Conservation (phyloP, 495 filamentous ascomycete species). For the Penicillium canescens region DNA sequence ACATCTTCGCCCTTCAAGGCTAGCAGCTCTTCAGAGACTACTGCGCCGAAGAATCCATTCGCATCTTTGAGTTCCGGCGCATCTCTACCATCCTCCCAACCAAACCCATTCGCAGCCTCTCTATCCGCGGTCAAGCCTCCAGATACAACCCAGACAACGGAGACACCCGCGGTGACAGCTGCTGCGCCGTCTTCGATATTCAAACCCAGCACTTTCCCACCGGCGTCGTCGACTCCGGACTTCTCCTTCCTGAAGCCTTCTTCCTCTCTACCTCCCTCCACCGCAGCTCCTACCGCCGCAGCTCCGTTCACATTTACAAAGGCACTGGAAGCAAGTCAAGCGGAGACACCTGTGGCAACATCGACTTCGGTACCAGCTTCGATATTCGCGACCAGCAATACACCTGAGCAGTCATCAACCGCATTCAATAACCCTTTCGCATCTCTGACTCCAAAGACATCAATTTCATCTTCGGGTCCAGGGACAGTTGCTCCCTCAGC, state of each 20-base stretch:
- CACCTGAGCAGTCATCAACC: no score
- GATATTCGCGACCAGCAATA: background rate
- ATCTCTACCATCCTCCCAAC: constrained; percentile 1
- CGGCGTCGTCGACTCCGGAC: background rate
- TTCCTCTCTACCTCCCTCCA: background rate
- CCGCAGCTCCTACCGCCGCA: background rate
- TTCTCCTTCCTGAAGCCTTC: background rate
- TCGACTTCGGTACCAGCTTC: background rate
- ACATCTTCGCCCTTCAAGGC: background rate
- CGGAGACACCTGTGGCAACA: background rate
- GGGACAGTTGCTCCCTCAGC: no score
- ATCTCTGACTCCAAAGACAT: no score
- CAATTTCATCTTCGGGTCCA: no score
- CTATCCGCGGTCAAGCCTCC: constrained; percentile 17
- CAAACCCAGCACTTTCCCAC: background rate
- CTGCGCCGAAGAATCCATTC: no score
- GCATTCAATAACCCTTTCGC: no score
- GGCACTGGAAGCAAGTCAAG: background rate
- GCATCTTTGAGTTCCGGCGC: background rate
- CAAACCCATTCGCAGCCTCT: constrained; percentile 20
- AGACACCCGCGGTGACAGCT: background rate
- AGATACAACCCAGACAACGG: constrained; percentile 1
- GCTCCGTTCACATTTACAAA: constrained; percentile 13
- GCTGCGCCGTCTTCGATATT: constrained; percentile 1
- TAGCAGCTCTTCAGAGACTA: background rate